Evolutionary conservation across 2,329 filamentous ascomycete species (phyloP).

Genomic region (Exophiala bonariae): DNA sequence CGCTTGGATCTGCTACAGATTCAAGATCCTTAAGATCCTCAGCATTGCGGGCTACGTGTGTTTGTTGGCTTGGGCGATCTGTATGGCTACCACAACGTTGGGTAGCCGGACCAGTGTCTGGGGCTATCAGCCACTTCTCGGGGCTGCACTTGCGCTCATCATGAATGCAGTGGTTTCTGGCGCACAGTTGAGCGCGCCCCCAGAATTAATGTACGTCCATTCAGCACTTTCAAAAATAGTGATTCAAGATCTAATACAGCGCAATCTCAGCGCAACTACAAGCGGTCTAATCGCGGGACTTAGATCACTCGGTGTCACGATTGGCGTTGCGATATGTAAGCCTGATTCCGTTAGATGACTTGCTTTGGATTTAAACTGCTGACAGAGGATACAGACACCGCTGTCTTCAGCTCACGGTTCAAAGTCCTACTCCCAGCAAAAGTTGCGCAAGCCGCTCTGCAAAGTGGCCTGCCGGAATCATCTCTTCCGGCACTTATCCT

Average conservation of each 20-base stretch:
- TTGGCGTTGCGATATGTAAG: conserved; percentile 20
- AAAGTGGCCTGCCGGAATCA: conserved; percentile 11
- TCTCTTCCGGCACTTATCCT: conserved; percentile 14
- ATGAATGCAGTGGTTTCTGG: conserved; percentile 14
- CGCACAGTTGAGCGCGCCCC: conserved; percentile 18
- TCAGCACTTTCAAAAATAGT: background rate
- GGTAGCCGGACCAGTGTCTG: conserved; percentile 13
- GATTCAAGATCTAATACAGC: conserved; percentile 3
- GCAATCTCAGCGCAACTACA: too few species aligned
- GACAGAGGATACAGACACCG: conserved; percentile 10
- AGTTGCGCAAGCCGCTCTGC: conserved; percentile 15
- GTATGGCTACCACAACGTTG: conserved; percentile 14
- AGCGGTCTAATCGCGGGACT: conserved; percentile 17
- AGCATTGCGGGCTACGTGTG: conserved; percentile 6
- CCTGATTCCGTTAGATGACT: background rate
- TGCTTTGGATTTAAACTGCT: conserved; percentile 1
- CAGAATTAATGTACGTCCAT: conserved; percentile 16
- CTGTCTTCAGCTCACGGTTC: conserved; percentile 21
- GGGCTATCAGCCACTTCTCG: conserved; percentile 20
- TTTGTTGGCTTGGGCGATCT: conserved; percentile 6
- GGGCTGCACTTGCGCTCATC: conserved; percentile 14
- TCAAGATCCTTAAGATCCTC: conserved; percentile 8
- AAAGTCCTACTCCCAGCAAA: conserved; percentile 8
- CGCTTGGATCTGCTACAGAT: conserved; percentile 7
- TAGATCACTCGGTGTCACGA: conserved; percentile 19